Evolutionary conservation across 192 early-diverging fungal genomes (phyloP).

Genomic region (Coemansia sp.): DNA sequence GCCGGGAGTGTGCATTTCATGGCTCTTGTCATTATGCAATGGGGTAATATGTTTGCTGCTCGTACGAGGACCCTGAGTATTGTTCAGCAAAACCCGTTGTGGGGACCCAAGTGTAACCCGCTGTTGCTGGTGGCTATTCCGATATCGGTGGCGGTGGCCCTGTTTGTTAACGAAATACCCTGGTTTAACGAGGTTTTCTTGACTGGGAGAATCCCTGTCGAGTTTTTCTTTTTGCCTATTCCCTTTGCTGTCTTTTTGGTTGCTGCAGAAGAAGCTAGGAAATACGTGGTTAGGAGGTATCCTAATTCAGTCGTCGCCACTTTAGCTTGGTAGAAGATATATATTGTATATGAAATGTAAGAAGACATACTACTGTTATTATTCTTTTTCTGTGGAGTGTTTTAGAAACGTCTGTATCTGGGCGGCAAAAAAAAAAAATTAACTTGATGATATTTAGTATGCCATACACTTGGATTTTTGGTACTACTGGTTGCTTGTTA

Average conservation of each 20-base stretch:
- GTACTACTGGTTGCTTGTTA: no score
- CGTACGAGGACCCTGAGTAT: conserved; percentile 48
- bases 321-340: conserved; percentile 32
- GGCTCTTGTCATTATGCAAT: conserved; percentile 54
- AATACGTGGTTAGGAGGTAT: conserved; percentile 53
- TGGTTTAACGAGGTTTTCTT: conserved; percentile 57
- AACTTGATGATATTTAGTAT: no score
- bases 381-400: no score
- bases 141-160: conserved; percentile 30
- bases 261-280: conserved; percentile 62
- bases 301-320: conserved; percentile 25
- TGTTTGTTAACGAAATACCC: conserved; percentile 36
- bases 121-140: conserved; percentile 40
- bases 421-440: no score
- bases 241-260: conserved; percentile 59
- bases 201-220: conserved; percentile 58
- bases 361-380: background rate
- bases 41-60: conserved; percentile 56
- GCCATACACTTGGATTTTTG: no score
- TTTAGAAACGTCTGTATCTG: no score
- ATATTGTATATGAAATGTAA: background rate
- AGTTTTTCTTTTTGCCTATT: conserved; percentile 66
- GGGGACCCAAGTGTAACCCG: conserved; percentile 45
- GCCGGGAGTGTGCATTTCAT: conserved; percentile 56
- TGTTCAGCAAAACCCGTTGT: conserved; percentile 52